These are phyloP conservation scores for Oryza longistaminata DNA, from an alignment of 176 grass and related monocot genomes.

Conservation along the genomic window DNA sequence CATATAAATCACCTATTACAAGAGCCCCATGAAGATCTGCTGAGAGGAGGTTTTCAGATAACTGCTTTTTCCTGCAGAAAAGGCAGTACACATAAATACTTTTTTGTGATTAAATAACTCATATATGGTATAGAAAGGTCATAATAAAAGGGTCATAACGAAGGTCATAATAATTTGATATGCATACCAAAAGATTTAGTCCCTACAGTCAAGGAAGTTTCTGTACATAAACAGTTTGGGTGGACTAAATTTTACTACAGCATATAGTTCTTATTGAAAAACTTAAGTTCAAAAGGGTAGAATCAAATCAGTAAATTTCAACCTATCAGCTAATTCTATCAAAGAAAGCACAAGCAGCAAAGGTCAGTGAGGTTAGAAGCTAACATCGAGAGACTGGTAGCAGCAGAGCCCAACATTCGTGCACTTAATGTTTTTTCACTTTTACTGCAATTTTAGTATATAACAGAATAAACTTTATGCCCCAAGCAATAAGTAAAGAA, in stretches of 20 bases:
- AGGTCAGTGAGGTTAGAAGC: not conserved
- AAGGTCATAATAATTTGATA: not conserved
- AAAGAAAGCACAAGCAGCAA: not conserved
- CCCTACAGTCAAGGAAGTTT: not conserved
- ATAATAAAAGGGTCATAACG: not conserved
- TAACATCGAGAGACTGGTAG: not conserved
- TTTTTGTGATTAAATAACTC: not conserved
- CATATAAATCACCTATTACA: slow-evolving; percentile 57
- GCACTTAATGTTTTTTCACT: not conserved
- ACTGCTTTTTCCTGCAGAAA: slow-evolving; percentile 64
- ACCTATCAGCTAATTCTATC: not conserved
- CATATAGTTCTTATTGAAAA: not conserved
- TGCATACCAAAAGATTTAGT: not conserved
- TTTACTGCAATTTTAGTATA: not conserved
- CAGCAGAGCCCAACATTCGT: not conserved
- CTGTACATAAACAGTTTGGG: not conserved
- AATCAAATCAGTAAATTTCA: slow-evolving; percentile 8
- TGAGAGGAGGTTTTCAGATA: slow-evolving; percentile 63
- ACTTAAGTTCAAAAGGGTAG: not conserved
- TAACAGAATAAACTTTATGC: not conserved
- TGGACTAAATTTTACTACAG: not conserved
- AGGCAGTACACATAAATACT: slow-evolving; percentile 21
- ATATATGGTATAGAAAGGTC: slow-evolving; percentile 4
- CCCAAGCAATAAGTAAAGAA: slow-evolving; percentile 11
- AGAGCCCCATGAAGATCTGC: slow-evolving; percentile 88